Evolutionary conservation across 345 rosid genomes (phyloP).

Genomic region (Crucihimalaya himalaica): DNA sequence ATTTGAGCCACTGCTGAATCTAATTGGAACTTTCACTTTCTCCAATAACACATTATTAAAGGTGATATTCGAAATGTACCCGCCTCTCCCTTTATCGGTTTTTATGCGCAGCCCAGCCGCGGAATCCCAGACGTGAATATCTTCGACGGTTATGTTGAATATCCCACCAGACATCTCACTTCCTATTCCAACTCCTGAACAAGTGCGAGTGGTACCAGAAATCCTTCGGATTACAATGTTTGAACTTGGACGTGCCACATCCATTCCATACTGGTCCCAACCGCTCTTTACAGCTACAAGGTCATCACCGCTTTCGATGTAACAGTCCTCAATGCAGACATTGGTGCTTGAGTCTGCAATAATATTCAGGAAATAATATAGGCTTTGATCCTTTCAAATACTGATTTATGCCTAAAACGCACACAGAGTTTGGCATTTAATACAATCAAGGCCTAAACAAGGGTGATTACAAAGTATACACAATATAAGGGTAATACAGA

Average conservation of each 20-base stretch:
- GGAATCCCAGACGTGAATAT: slow-evolving; percentile 81
- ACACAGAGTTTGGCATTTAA: background rate
- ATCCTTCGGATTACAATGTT: slow-evolving; percentile 70
- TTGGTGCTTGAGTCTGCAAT: slow-evolving; percentile 84
- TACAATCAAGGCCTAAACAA: background rate
- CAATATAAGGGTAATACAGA: background rate
- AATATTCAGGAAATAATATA: background rate
- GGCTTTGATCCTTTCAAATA: background rate
- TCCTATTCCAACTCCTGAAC: slow-evolving; percentile 95
- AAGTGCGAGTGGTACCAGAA: slow-evolving; percentile 91
- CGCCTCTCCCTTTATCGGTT: slow-evolving; percentile 92
- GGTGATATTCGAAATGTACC: slow-evolving; percentile 72
- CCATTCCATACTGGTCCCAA: slow-evolving; percentile 94
- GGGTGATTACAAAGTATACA: background rate
- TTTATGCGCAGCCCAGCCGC: slow-evolving; percentile 92
- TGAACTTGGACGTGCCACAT: slow-evolving; percentile 84
- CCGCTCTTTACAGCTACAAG: slow-evolving; percentile 97
- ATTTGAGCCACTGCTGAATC: slow-evolving; percentile 85
- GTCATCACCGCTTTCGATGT: slow-evolving; percentile 95
- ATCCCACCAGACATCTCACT: slow-evolving; percentile 99
- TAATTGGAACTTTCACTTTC: slow-evolving; percentile 80
- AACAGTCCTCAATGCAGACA: slow-evolving; percentile 91
- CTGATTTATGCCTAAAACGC: background rate
- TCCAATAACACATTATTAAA: slow-evolving; percentile 66
- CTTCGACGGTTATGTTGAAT: slow-evolving; percentile 63